Evolutionary conservation across 2,329 filamentous ascomycete species (phyloP), one percentile per base, ranked within the genome.

Genomic region (Tolypocladium cylindrosporum): DNA sequence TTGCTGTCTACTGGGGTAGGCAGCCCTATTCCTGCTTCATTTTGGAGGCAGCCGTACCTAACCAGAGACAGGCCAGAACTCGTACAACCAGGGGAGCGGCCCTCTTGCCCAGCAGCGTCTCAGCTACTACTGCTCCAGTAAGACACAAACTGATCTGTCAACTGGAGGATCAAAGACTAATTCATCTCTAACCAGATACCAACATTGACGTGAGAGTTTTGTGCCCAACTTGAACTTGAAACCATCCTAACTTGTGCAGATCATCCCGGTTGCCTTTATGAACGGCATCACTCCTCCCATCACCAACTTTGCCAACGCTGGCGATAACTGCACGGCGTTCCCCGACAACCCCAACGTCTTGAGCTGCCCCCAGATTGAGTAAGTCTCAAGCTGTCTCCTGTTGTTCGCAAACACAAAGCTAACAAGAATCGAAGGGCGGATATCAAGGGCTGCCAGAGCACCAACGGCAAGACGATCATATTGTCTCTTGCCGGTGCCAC

Each of bases 401-500:
- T 36, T 58, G 13, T 41, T 27, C 52, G 77, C 76, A 62, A 72
- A 70, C 45, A 80, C 13, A 2, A 19, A 27, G 9, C 45, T 50
- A 16, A 50, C 52, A 6, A 6, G 37, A 40, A 14, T 40, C 10
- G 14, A 54, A 54, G 52, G 37, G 52, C 52, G 52, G 39, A 83
- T 61, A 82, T 83, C 63, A 70, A 74, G 59, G 66, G 77, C 11
- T 92, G 88, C 71, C 88, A 91, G 69, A 63, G 71, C 16, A 72
- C 68, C 6, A 73, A 83, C 60, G 81, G 81, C 61, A 91, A 91
- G 72, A 89, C 86, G 1, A 85, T 91, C 62, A 68, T 90, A 51
- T 77, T 91, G 11, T 90, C 88, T 3, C 77, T 91, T 51, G 88
- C 87, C 21, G 88, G 89, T 39, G 83, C 83, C 3, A 86, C 85